Evolutionary conservation across 257 asterid species (phyloP).

Genomic region (Solanum paucissectum): DNA sequence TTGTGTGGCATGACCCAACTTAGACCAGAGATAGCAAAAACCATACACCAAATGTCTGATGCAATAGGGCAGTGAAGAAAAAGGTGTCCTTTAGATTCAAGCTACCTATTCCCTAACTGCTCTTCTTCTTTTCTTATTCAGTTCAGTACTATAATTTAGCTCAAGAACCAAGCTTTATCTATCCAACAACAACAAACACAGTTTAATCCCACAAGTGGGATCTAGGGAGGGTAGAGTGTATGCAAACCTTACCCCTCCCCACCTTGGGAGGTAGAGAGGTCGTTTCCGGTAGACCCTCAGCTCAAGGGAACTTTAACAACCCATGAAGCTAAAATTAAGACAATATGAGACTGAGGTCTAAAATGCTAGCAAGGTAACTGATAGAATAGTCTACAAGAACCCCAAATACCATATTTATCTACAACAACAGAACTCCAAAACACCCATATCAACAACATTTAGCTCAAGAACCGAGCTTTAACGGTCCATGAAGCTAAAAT

Average conservation of each 20-base stretch:
- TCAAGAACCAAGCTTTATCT: not conserved
- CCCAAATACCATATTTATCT: not conserved
- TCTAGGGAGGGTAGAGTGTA: not conserved
- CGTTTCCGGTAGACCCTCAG: not conserved
- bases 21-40: not conserved
- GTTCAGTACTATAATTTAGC: not conserved
- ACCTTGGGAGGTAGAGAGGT: not conserved
- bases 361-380: not conserved
- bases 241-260: not conserved
- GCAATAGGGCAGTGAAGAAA: not conserved
- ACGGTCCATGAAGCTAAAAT: not conserved
- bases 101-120: not conserved
- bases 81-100: not conserved
- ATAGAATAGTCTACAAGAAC: not conserved
- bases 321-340: not conserved
- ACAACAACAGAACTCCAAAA: not conserved
- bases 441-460: not conserved
- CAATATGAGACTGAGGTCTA: not conserved
- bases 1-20: not conserved
- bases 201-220: not conserved
- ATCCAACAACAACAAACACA: not conserved
- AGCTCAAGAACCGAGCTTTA: not conserved
- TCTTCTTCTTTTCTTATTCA: not conserved
- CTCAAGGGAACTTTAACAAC: not conserved
- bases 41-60: not conserved